Conservation (phyloP, 306 rosid genomes). For the Cucumis melo region DNA sequence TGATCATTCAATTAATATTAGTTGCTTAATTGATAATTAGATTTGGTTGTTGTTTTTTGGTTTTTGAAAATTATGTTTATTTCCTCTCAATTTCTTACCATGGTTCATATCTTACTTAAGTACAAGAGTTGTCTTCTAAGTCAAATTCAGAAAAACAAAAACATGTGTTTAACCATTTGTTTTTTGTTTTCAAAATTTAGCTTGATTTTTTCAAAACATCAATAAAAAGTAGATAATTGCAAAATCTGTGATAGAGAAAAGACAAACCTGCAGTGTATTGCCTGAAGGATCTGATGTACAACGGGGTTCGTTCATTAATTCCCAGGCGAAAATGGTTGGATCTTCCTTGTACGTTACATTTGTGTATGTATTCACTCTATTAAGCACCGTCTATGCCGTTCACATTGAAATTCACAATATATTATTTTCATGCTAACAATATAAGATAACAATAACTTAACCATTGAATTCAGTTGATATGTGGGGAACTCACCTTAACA, state of each 20-base stretch:
- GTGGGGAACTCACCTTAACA: constrained; percentile 47
- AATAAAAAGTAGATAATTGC: no score
- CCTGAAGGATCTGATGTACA: constrained; percentile 80
- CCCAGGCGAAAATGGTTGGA: constrained; percentile 93
- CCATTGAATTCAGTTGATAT: not conserved
- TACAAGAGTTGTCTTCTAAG: no score
- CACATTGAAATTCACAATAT: constrained; percentile 16
- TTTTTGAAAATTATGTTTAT: no score
- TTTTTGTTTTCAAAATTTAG: no score
- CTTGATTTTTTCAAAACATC: no score
- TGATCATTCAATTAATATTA: not conserved
- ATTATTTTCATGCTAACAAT: not conserved
- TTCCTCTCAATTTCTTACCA: no score
- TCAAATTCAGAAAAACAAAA: no score
- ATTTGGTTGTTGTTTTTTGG: no score
- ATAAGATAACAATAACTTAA: not conserved
- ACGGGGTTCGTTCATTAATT: constrained; percentile 87
- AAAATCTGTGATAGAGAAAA: not conserved
- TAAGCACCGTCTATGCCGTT: constrained; percentile 52
- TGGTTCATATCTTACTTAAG: no score
- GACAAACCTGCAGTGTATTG: constrained; percentile 54
- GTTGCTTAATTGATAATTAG: not conserved
- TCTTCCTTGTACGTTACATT: constrained; percentile 86
- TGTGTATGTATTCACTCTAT: constrained; percentile 66
- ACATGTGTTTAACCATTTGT: no score